phyloP scores from a whole-genome alignment of 805 yeast genomes.

The Yamadazyma scolyti region DNA sequence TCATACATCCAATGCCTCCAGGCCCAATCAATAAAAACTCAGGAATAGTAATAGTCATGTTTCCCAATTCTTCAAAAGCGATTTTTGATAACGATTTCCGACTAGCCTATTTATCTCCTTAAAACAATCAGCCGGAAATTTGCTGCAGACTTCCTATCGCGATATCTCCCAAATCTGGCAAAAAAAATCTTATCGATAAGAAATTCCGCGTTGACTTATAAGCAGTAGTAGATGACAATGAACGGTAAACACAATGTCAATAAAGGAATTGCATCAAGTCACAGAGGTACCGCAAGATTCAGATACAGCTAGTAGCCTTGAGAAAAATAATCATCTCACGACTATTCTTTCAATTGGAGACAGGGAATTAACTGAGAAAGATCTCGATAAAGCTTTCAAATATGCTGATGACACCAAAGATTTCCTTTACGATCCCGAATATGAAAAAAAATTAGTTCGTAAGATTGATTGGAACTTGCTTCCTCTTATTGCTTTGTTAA shows the following conservation, averaged over 20 bases:
- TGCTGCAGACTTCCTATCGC: not conserved
- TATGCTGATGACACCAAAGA: not conserved
- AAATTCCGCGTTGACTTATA: not conserved
- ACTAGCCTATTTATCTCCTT: not conserved
- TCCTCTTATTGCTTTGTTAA: conserved; percentile 20
- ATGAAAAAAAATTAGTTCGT: conserved; percentile 10
- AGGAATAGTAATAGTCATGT: not conserved
- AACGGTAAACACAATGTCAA: not conserved
- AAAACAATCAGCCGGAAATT: not conserved
- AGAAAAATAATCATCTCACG: not conserved
- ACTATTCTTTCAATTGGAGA: not conserved
- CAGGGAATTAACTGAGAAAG: not conserved
- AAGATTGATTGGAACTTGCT: conserved; percentile 18
- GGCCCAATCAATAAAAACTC: conserved; percentile 64
- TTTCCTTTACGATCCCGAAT: conserved; percentile 2
- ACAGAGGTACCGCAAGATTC: not conserved
- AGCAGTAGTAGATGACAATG: not conserved
- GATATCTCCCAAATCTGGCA: too few species aligned
- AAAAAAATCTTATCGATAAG: not conserved
- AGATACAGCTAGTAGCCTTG: not conserved
- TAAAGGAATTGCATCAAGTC: not conserved
- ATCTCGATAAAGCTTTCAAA: conserved; percentile 2
- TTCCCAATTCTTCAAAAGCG: not conserved
- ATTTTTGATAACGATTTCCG: not conserved
- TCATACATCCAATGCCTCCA: conserved; percentile 83